phyloP scores from a whole-genome alignment of 495 filamentous ascomycete genomes.

The Apodospora peruviana region DNA sequence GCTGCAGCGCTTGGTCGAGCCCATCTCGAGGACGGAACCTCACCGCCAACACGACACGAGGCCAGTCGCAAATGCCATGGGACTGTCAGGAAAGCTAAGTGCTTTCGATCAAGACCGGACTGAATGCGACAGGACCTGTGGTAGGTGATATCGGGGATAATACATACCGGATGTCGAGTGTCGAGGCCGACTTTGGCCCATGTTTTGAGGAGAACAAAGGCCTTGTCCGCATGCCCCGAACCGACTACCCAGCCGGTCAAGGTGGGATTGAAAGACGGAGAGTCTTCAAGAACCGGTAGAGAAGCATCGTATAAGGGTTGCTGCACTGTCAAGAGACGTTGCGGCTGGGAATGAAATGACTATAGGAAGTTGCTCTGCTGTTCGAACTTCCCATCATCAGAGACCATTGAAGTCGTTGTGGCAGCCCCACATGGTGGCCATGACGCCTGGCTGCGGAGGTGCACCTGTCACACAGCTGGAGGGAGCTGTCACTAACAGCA shows the following conservation, averaged over 20 bases:
- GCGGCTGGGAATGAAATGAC: constrained; percentile 10
- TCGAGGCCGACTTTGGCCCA: not conserved
- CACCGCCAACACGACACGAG: not conserved
- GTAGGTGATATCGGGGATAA: constrained; percentile 5
- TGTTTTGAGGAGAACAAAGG: constrained; percentile 2
- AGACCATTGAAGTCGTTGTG: not conserved
- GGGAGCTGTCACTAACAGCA: not conserved
- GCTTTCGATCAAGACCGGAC: constrained; percentile 3
- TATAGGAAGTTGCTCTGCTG: constrained; percentile 8
- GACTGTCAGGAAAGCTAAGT: not conserved
- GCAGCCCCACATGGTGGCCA: not conserved
- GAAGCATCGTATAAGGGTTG: constrained; percentile 7
- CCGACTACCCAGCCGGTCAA: constrained; percentile 6
- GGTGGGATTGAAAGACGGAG: constrained; percentile 5
- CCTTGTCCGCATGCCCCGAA: constrained; percentile 5
- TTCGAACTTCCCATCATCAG: constrained; percentile 5
- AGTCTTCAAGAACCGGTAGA: constrained; percentile 3
- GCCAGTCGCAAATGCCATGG: not conserved
- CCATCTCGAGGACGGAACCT: not conserved
- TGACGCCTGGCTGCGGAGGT: not conserved
- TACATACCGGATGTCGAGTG: constrained; percentile 10
- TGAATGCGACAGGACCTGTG: not conserved
- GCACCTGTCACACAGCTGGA: not conserved
- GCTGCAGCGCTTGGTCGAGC: too few species aligned
- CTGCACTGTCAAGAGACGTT: constrained; percentile 10